Percentiles rank a stretch among this genome's conserved stretches.
phyloP scores from a whole-genome alignment of 495 filamentous ascomycete genomes.

The Mycothermus thermophilus region DNA sequence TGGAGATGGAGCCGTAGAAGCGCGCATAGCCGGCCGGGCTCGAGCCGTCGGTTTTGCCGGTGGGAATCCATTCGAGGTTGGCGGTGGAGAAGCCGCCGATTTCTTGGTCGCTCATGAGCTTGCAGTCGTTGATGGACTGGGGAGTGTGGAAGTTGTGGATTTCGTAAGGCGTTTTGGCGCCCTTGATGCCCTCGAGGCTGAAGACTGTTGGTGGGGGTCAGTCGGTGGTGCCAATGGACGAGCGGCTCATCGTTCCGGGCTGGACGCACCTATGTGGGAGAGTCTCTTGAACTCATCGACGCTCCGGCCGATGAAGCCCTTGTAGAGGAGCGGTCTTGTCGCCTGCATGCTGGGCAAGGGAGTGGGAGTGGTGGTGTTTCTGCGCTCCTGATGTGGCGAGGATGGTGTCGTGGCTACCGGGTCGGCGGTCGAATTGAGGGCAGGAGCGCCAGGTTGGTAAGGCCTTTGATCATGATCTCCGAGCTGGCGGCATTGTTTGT shows the following conservation, averaged over 20 bases:
- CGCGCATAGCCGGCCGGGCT: conserved; percentile 40
- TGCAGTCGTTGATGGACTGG: conserved; percentile 49
- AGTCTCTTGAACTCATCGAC: conserved; percentile 34
- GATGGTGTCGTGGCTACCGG: not conserved
- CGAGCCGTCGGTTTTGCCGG: conserved; percentile 34
- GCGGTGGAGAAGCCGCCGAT: conserved; percentile 74
- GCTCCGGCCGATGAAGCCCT: conserved; percentile 33
- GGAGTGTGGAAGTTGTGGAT: conserved; percentile 54
- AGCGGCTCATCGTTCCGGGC: no score
- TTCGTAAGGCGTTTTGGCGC: conserved; percentile 39
- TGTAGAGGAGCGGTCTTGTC: conserved; percentile 24
- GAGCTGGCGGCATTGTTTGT: not conserved
- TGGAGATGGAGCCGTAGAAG: conserved; percentile 83
- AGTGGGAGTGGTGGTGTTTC: not conserved
- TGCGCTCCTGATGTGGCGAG: not conserved
- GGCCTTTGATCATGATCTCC: conserved; percentile 6
- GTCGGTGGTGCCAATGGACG: no score
- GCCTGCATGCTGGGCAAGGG: conserved; percentile 25
- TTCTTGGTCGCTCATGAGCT: conserved; percentile 72
- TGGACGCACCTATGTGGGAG: conserved; percentile 31
- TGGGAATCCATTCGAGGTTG: conserved; percentile 53
- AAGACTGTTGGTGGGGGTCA: conserved; percentile 17
- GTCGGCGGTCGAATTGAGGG: not conserved
- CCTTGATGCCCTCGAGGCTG: conserved; percentile 40
- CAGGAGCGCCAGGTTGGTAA: conserved; percentile 10